Conservation (phyloP, 73 alveolate genomes). For the Diophrys appendiculata region DNA sequence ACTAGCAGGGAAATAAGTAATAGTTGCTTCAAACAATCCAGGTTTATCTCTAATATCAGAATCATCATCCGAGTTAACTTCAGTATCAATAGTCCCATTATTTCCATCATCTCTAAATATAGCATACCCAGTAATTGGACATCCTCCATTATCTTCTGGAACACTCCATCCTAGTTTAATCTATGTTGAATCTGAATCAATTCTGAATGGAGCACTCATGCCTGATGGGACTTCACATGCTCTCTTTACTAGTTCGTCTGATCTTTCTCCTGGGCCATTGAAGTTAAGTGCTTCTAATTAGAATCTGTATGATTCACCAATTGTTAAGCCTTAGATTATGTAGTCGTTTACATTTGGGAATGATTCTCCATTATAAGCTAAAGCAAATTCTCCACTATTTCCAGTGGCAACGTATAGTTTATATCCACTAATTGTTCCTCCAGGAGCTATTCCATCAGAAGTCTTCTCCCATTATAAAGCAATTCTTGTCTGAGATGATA, state of each 20-base stretch:
- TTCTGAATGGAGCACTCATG: constrained; percentile 35
- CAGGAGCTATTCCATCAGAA: constrained; percentile 27
- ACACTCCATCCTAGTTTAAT: constrained; percentile 57
- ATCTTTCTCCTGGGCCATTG: constrained; percentile 47
- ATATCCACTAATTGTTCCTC: background rate
- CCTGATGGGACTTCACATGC: constrained; percentile 42
- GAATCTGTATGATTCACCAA: constrained; percentile 46
- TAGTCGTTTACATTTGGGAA: constrained; percentile 3
- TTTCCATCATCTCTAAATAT: constrained; percentile 53
- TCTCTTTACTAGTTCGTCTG: background rate
- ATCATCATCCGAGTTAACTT: constrained; percentile 38
- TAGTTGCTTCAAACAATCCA: constrained; percentile 12
- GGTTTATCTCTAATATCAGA: constrained; percentile 41
- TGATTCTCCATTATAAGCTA: constrained; percentile 32
- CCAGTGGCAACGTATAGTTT: constrained; percentile 4
- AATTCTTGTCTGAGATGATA: background rate
- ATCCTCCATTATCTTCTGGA: constrained; percentile 63
- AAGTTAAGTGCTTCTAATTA: constrained; percentile 41
- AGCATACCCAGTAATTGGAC: constrained; percentile 57
- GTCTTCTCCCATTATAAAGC: constrained; percentile 6
- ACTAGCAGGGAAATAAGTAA: constrained; percentile 46
- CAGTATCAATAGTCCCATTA: constrained; percentile 17
- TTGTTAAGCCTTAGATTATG: constrained; percentile 34
- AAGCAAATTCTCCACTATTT: constrained; percentile 9
- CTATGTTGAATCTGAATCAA: constrained; percentile 23